phyloP scores from a whole-genome alignment of 106 monocot genomes.

The Cymbidium sinense region DNA sequence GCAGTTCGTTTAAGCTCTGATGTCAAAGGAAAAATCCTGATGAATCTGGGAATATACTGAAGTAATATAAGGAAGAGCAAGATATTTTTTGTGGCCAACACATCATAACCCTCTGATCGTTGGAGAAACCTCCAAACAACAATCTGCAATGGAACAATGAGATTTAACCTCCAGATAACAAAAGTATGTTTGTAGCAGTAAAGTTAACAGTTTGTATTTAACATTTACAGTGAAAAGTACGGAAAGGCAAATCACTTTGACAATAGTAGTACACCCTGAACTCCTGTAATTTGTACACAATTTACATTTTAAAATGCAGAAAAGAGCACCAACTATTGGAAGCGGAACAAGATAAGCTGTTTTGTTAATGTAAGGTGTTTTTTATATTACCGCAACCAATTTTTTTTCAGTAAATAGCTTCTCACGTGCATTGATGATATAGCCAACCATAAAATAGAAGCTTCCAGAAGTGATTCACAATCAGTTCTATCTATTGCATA shows the following conservation, averaged over 20 bases:
- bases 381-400: too few species aligned
- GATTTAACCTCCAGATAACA: neutral
- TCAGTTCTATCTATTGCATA: neutral
- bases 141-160: conserved; percentile 25
- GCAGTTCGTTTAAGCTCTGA: conserved; percentile 51
- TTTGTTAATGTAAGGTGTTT: neutral
- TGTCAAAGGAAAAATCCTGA: conserved; percentile 40
- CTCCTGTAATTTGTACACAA: neutral
- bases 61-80: conserved; percentile 33
- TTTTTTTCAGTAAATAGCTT: too few species aligned
- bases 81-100: conserved; percentile 38
- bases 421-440: too few species aligned
- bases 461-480: too few species aligned
- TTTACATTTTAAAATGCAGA: neutral
- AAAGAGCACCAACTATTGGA: neutral
- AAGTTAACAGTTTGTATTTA: neutral
- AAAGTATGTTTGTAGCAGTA: neutral
- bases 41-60: conserved; percentile 54
- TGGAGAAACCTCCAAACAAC: conserved; percentile 50
- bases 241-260: neutral
- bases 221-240: too few species aligned
- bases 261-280: neutral
- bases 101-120: conserved; percentile 29
- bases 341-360: neutral
- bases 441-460: too few species aligned